phyloP scores from a whole-genome alignment of 2,329 filamentous ascomycete species.

The Colletotrichum tanaceti region DNA sequence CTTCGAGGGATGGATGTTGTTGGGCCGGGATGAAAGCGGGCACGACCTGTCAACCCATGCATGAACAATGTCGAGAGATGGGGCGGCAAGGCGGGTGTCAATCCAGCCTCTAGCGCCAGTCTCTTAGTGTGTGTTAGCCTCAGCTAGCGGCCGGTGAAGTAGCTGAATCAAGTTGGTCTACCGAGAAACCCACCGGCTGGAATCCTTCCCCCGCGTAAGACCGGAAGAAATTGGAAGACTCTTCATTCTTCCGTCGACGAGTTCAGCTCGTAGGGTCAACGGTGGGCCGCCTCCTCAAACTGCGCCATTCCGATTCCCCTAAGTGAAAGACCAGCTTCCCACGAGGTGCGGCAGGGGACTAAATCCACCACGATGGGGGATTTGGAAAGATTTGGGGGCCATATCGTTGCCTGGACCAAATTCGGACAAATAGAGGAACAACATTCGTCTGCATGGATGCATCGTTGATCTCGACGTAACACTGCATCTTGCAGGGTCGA shows the following conservation, averaged over 20 bases:
- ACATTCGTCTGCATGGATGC: constrained; percentile 14
- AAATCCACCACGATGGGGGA: constrained; percentile 9
- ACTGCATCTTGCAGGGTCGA: background rate
- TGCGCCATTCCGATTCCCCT: constrained; percentile 11
- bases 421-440: background rate
- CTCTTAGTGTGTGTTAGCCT: constrained; percentile 16
- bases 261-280: constrained; percentile 10
- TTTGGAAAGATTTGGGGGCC: constrained; percentile 21
- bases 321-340: constrained; percentile 25
- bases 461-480: constrained; percentile 1
- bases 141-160: constrained; percentile 29
- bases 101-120: constrained; percentile 22
- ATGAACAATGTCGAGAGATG: constrained; percentile 32
- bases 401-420: background rate
- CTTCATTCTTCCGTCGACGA: constrained; percentile 2
- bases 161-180: constrained; percentile 8
- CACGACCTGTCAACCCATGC: background rate
- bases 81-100: too few relatives aligned
- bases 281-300: constrained; percentile 24
- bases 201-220: constrained; percentile 32
- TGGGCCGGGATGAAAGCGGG: constrained; percentile 13
- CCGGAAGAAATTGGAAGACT: constrained; percentile 7
- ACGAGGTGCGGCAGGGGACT: constrained; percentile 31
- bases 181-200: constrained; percentile 19
- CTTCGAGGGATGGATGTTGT: background rate